Conservation (phyloP, 306 rosid genomes). For the Macrotyloma uniflorum region DNA sequence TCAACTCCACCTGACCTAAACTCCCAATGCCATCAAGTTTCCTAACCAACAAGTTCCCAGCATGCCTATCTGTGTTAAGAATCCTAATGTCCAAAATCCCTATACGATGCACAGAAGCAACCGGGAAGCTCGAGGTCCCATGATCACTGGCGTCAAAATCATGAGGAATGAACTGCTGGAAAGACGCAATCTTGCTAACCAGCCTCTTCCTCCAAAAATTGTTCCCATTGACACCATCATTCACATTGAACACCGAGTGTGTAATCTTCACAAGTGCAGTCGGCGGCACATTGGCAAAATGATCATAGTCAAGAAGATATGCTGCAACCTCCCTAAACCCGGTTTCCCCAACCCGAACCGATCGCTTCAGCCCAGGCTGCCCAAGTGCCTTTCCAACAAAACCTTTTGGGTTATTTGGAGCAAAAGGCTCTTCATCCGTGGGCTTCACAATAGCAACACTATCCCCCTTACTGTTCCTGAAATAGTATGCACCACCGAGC, state of each 20-base stretch:
- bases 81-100: constrained; percentile 96
- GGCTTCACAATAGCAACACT: constrained; percentile 95
- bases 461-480: constrained; percentile 69
- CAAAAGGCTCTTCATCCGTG: constrained; percentile 98
- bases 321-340: constrained; percentile 98
- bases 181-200: constrained; percentile 95
- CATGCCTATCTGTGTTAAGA: constrained; percentile 98
- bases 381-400: constrained; percentile 96
- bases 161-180: constrained; percentile 88
- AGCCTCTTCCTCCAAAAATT: constrained; percentile 60
- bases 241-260: constrained; percentile 92
- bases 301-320: constrained; percentile 77
- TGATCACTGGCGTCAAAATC: constrained; percentile 99
- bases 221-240: constrained; percentile 86
- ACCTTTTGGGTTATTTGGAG: constrained; percentile 96
- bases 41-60: constrained; percentile 90
- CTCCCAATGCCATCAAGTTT: constrained; percentile 76
- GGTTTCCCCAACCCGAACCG: constrained; percentile 97
- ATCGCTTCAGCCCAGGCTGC: constrained; percentile 89
- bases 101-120: constrained; percentile 89
- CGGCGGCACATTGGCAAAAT: constrained; percentile 95
- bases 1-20: constrained; percentile 91
- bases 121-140: constrained; percentile 96
- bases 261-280: constrained; percentile 94
- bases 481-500: constrained; percentile 98